Percentiles rank a stretch among this genome's conserved stretches.
These are phyloP conservation scores for Stemphylium beticola DNA, from an alignment of 2,329 filamentous ascomycete species.

Conservation along the genomic window DNA sequence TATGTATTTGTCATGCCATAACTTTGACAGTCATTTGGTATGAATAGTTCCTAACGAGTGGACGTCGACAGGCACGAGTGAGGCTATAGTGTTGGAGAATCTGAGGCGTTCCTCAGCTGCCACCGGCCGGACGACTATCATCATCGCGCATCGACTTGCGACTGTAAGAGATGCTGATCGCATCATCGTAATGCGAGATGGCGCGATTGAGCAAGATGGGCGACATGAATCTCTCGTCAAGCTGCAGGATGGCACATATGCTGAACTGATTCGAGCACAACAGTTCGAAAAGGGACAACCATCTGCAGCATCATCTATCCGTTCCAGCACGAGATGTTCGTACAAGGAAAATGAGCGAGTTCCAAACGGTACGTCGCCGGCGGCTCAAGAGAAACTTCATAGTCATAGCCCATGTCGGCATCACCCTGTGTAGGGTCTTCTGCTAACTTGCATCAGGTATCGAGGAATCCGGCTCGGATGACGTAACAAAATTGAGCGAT, in stretches of 20 bases:
- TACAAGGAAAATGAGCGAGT: constrained; percentile 21
- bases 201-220: constrained; percentile 39
- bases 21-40: background rate
- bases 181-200: constrained; percentile 48
- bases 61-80: constrained; percentile 24
- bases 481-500: background rate
- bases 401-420: too few relatives aligned
- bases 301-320: constrained; percentile 31
- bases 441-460: background rate
- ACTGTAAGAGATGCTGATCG: constrained; percentile 47
- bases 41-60: background rate
- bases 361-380: background rate
- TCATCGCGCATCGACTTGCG: constrained; percentile 46
- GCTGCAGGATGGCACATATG: constrained; percentile 37
- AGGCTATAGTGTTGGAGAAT: constrained; percentile 42
- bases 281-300: constrained; percentile 41
- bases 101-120: constrained; percentile 36
- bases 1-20: background rate
- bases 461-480: constrained; percentile 5
- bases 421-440: background rate
- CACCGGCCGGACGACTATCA: constrained; percentile 42
- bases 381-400: background rate
- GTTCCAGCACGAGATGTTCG: constrained; percentile 20
- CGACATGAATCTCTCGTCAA: constrained; percentile 39
- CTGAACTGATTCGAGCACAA: constrained; percentile 43